These are phyloP conservation scores for Zoysia pacifica DNA, from an alignment of 176 grass and related monocot genomes.

Conservation along the genomic window DNA sequence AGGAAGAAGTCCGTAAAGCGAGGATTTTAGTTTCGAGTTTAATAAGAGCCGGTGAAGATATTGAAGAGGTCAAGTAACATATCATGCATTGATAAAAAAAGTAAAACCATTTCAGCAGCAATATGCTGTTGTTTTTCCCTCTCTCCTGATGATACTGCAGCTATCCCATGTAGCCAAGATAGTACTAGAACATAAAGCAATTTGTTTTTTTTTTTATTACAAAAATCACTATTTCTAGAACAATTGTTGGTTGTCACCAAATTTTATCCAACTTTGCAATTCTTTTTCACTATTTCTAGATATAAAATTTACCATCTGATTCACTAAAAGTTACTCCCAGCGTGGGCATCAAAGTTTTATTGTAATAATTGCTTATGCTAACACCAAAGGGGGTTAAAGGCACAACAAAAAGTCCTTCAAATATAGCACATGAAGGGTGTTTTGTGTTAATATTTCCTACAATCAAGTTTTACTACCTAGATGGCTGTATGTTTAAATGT, in stretches of 20 bases:
- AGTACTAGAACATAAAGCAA: slow-evolving; percentile 8
- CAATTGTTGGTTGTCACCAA: background rate
- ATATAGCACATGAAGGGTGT: background rate
- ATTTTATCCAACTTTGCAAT: background rate
- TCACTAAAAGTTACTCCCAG: background rate
- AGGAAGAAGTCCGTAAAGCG: slow-evolving; percentile 87
- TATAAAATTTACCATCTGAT: slow-evolving; percentile 16
- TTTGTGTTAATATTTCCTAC: slow-evolving; percentile 3
- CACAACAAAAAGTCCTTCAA: background rate
- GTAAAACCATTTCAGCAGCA: background rate
- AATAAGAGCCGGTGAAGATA: slow-evolving; percentile 71
- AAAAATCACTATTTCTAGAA: background rate
- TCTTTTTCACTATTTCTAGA: background rate
- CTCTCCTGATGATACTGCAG: background rate
- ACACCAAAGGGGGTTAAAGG: background rate
- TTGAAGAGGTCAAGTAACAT: slow-evolving; percentile 61
- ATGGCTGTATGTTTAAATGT: background rate
- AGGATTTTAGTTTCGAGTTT: slow-evolving; percentile 93
- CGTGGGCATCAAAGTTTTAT: background rate
- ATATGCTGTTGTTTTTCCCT: background rate
- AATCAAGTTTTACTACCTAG: background rate
- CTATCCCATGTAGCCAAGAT: background rate
- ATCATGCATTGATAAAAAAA: background rate
- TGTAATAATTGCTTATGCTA: background rate
- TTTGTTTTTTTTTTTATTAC: background rate